These are phyloP conservation scores for Trichophyton equinum DNA, from an alignment of 2,329 filamentous ascomycete species.

Conservation along the genomic window DNA sequence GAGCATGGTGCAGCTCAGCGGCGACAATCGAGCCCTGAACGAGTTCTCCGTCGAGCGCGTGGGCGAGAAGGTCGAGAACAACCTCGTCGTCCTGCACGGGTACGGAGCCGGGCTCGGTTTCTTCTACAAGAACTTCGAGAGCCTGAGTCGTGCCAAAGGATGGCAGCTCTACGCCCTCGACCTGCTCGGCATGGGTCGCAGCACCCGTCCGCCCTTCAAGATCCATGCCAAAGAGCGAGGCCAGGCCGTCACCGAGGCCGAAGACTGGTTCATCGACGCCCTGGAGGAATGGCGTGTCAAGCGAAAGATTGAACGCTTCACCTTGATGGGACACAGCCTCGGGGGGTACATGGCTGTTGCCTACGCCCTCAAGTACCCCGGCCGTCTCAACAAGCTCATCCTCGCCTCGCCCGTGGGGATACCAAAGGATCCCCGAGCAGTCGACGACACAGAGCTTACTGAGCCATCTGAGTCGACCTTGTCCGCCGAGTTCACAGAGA, in stretches of 20 bases:
- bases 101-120: constrained; percentile 94
- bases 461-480: constrained; percentile 62
- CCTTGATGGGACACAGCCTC: constrained; percentile 80
- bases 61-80: constrained; percentile 67
- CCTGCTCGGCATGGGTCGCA: constrained; percentile 88
- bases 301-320: constrained; percentile 84
- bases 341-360: constrained; percentile 91
- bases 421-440: constrained; percentile 84
- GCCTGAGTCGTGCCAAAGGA: constrained; percentile 60
- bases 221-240: constrained; percentile 71
- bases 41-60: constrained; percentile 83
- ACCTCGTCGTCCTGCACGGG: constrained; percentile 88
- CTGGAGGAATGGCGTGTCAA: constrained; percentile 90
- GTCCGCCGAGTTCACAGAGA: constrained; percentile 65
- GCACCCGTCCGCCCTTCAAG: constrained; percentile 68
- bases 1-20: constrained; percentile 68
- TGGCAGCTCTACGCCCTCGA: constrained; percentile 93
- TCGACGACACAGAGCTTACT: constrained; percentile 64
- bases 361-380: constrained; percentile 93
- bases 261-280: constrained; percentile 91
- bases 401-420: constrained; percentile 89
- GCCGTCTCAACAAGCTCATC: constrained; percentile 88
- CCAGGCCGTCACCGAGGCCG: constrained; percentile 73
- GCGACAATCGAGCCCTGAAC: constrained; percentile 77
- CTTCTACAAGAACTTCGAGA: constrained; percentile 97